Evolutionary conservation across 805 yeast genomes (phyloP).

Genomic region (Maudiozyma pseudohumilis): DNA sequence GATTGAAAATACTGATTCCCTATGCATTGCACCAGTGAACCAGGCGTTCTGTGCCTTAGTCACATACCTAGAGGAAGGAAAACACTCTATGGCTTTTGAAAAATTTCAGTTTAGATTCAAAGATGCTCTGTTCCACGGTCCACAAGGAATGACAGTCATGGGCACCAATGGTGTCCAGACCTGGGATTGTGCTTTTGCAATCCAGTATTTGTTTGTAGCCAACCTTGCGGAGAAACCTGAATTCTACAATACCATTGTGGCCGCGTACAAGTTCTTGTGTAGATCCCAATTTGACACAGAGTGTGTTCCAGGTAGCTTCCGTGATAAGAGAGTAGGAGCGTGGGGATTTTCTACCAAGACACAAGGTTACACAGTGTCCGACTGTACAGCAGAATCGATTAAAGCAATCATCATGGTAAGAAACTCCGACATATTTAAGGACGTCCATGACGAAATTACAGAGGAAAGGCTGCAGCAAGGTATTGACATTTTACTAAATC

Average conservation of each 20-base stretch:
- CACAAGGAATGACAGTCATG: slow-evolving; percentile 85
- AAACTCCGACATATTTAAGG: slow-evolving; percentile 43
- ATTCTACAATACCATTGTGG: slow-evolving; percentile 52
- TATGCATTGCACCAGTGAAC: slow-evolving; percentile 90
- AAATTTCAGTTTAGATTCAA: slow-evolving; percentile 49
- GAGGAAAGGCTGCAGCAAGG: slow-evolving; percentile 51
- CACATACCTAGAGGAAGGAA: slow-evolving; percentile 59
- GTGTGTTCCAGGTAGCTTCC: slow-evolving; percentile 63
- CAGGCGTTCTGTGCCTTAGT: slow-evolving; percentile 77
- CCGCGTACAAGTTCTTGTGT: slow-evolving; percentile 61
- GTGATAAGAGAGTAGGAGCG: slow-evolving; percentile 80
- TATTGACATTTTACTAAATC: slow-evolving; percentile 60
- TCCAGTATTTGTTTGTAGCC: slow-evolving; percentile 72
- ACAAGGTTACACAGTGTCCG: slow-evolving; percentile 95
- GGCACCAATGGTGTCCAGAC: slow-evolving; percentile 97
- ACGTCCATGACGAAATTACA: slow-evolving; percentile 42
- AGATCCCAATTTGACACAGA: slow-evolving; percentile 80
- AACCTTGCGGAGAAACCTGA: slow-evolving; percentile 66
- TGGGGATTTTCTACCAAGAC: slow-evolving; percentile 95
- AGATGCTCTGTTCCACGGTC: slow-evolving; percentile 76
- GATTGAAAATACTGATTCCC: slow-evolving; percentile 60
- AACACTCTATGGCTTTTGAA: slow-evolving; percentile 49
- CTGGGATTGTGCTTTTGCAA: slow-evolving; percentile 91
- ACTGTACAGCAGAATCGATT: slow-evolving; percentile 92
- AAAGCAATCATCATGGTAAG: slow-evolving; percentile 91